Evolutionary conservation across 202 grass and related monocot genomes (phyloP), one percentile per base, ranked within the genome.

Genomic region (Schoenoplectus tabernaemontani): DNA sequence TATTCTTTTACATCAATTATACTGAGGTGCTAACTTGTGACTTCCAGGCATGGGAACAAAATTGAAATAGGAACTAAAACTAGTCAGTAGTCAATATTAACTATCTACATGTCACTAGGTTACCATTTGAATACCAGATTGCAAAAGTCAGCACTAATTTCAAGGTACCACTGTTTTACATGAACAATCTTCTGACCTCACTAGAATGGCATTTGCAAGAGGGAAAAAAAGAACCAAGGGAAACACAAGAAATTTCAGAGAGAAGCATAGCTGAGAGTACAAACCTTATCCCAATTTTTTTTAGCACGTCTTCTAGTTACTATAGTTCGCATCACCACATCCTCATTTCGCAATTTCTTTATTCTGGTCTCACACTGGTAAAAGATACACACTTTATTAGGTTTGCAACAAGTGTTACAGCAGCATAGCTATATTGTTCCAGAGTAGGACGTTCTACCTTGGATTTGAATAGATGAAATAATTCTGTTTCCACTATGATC

Each of bases 261-360:
- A 65, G 3, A 47, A 5, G 9, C 57, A 17, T 32, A 69, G 51
- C n/a, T 71, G 37, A 43, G 54, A 61, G 37, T 79, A 79, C 56
- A 85, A 79, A 93, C 95, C 95, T 97, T 97, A 72, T 89, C 83
- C 95, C 95, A 97, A 64, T 97, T 97, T 64, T 64, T 76, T 7
- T 89, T 84, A 83, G 95, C 89, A 51, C 89, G 95, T 30, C 73
- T 87, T 81, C 64, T 80, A 51, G 80, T 92, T 82, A 88, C 37
- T 77, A 89, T 92, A 83, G 79, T 84, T 69, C 86, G 82, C 91
- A 98, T 98, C 77, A 86, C 83, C 56, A 46, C 82, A 84, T 98
- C 91, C 78, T 98, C 91, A 4, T 85, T 11, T 20, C 75, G 89
- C 44, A 98, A 54, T 73, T 85, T 98, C 59, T 82, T 88, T 85